Conservation (phyloP, 2,329 filamentous ascomycete genomes). For the Plenodomus tracheiphilus region DNA sequence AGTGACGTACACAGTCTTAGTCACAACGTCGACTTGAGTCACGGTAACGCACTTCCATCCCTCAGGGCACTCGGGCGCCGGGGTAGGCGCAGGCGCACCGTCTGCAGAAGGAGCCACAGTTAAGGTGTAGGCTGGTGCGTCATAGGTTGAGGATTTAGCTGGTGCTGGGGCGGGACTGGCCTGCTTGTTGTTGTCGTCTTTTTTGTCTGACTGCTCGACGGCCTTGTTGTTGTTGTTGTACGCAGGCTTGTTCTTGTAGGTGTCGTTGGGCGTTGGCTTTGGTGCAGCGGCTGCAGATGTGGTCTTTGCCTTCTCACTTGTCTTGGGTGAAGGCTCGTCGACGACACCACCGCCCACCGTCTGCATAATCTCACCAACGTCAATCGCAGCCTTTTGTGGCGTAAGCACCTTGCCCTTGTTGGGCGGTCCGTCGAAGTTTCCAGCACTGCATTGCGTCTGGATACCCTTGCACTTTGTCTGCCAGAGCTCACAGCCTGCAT, state of each 20-base stretch:
- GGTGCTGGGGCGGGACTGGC: background rate
- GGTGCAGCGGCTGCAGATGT: conserved; percentile 8
- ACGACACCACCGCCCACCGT: conserved; percentile 15
- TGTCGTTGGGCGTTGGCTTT: conserved; percentile 12
- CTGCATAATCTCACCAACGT: conserved; percentile 34
- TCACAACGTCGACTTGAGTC: conserved; percentile 26
- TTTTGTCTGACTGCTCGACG: too few relatives aligned
- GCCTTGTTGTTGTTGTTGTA: conserved; percentile 5
- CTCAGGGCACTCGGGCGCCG: conserved; percentile 18
- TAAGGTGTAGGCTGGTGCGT: conserved; percentile 12
- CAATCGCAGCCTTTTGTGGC: conserved; percentile 31
- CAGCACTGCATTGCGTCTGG: conserved; percentile 46
- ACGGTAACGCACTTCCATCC: conserved; percentile 30
- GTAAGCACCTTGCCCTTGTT: conserved; percentile 48
- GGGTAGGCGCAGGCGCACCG: conserved; percentile 23
- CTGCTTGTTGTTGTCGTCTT: too few relatives aligned
- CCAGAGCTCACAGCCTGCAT: conserved; percentile 64
- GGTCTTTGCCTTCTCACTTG: conserved; percentile 7
- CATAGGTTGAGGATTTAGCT: background rate
- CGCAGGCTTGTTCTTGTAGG: background rate
- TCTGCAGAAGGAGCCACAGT: conserved; percentile 20
- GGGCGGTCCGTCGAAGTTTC: conserved; percentile 50
- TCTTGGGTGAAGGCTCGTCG: conserved; percentile 19
- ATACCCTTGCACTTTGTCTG: conserved; percentile 61
- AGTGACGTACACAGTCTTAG: conserved; percentile 33